A percentile compares a stretch with the other conserved stretches of the same genome.
phyloP scores from a whole-genome alignment of 495 filamentous ascomycete genomes.

The Penicillium bovifimosum region DNA sequence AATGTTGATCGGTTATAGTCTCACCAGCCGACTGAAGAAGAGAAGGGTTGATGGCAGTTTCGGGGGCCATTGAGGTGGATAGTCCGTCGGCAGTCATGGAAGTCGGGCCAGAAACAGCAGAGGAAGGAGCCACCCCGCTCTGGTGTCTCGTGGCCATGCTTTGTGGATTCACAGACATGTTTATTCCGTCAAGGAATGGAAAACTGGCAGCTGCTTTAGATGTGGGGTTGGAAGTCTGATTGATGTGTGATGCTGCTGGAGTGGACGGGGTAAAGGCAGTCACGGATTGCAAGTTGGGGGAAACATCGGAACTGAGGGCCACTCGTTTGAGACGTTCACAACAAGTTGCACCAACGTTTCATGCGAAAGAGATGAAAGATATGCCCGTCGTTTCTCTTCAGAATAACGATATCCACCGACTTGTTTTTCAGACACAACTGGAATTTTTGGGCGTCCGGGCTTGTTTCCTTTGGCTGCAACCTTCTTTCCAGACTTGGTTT shows the following conservation, averaged over 20 bases:
- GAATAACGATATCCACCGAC: constrained; percentile 25
- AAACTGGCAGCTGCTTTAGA: constrained; percentile 2
- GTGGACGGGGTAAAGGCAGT: background rate
- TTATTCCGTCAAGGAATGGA: background rate
- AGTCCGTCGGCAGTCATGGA: background rate
- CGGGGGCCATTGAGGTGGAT: background rate
- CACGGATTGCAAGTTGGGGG: constrained; percentile 26
- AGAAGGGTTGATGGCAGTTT: background rate
- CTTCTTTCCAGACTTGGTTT: constrained; percentile 11
- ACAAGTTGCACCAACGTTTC: constrained; percentile 38
- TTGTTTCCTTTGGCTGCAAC: background rate
- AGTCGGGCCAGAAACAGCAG: background rate
- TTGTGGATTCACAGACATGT: background rate
- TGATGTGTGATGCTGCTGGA: background rate
- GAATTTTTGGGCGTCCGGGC: background rate
- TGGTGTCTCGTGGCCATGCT: background rate
- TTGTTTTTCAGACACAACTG: constrained; percentile 1
- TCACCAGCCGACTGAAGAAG: background rate
- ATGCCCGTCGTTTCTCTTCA: constrained; percentile 34
- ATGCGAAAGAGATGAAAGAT: constrained; percentile 37
- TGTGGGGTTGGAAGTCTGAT: background rate
- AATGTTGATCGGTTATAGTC: background rate
- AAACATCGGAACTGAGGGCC: constrained; percentile 38
- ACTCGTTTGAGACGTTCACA: constrained; percentile 26
- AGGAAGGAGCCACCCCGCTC: background rate